A percentile compares a stretch with the other conserved stretches of the same genome.
phyloP scores from a whole-genome alignment of 2,329 filamentous ascomycete species.

The Alternaria sp. region DNA sequence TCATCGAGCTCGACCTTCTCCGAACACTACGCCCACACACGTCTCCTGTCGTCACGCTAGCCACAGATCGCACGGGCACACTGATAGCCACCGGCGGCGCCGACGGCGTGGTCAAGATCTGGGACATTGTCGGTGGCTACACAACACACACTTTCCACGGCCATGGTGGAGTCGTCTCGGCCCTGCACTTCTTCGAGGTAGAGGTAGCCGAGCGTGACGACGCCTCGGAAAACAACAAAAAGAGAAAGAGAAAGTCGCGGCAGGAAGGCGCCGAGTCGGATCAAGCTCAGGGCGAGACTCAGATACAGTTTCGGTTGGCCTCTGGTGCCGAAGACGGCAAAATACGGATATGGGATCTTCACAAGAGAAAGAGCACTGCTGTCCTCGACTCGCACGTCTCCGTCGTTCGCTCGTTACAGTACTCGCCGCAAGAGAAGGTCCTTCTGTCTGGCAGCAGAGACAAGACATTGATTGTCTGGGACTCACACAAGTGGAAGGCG shows the following conservation, averaged over 20 bases:
- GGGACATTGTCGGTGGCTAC: conserved; percentile 91
- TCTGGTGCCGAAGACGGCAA: conserved; percentile 95
- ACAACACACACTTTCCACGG: conserved; percentile 95
- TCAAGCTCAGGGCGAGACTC: conserved; percentile 56
- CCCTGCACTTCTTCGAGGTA: conserved; percentile 88
- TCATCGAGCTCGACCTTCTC: conserved; percentile 68
- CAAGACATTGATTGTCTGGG: conserved; percentile 94
- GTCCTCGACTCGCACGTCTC: conserved; percentile 92
- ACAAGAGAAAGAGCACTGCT: conserved; percentile 79
- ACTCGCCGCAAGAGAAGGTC: conserved; percentile 74
- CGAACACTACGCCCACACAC: conserved; percentile 88
- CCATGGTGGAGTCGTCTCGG: conserved; percentile 89
- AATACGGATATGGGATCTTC: conserved; percentile 88
- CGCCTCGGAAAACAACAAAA: conserved; percentile 45
- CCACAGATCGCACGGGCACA: conserved; percentile 86
- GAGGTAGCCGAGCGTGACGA: conserved; percentile 60
- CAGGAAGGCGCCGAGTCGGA: conserved; percentile 54
- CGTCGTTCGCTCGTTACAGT: conserved; percentile 88
- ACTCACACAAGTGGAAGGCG: conserved; percentile 83
- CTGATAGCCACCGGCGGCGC: conserved; percentile 91
- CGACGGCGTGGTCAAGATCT: conserved; percentile 93
- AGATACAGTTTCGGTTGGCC: conserved; percentile 76
- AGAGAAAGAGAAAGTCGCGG: conserved; percentile 54
- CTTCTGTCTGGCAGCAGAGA: conserved; percentile 88
- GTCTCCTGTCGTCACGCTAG: conserved; percentile 86